Evolutionary conservation across 768 basidiomycete species (phyloP).

Genomic region (Naganishia antarctica): DNA sequence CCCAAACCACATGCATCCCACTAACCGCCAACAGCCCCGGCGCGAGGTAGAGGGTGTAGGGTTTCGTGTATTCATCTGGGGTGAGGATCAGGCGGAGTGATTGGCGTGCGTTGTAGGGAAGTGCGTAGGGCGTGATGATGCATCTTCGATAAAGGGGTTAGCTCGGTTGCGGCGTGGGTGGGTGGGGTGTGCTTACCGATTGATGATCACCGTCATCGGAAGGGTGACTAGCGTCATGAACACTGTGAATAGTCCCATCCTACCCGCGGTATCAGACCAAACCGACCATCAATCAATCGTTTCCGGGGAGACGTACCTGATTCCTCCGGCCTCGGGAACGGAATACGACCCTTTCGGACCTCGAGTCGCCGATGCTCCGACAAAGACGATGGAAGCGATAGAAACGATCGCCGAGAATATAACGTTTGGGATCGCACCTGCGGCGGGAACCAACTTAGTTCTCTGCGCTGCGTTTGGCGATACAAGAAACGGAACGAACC

Average conservation of each 20-base stretch:
- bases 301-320: conserved; percentile 34
- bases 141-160: conserved; percentile 30
- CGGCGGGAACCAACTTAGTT: no score
- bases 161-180: neutral
- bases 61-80: conserved; percentile 40
- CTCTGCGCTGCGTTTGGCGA: no score
- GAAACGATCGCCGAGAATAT: conserved; percentile 43
- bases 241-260: conserved; percentile 48
- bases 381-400: conserved; percentile 46
- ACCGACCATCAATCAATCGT: no score
- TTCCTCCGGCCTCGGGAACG: conserved; percentile 46
- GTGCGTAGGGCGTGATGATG: conserved; percentile 49
- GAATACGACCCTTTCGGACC: conserved; percentile 47
- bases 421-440: conserved; percentile 43
- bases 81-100: conserved; percentile 45
- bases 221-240: conserved; percentile 44
- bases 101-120: conserved; percentile 36
- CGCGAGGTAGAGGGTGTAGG: conserved; percentile 45
- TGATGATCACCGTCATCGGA: conserved; percentile 48
- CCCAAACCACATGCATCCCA: conserved; percentile 42
- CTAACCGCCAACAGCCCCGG: conserved; percentile 45
- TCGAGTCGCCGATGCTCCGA: conserved; percentile 42
- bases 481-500: conserved; percentile 33
- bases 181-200: conserved; percentile 46
- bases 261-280: no score